A percentile compares a stretch with the other conserved stretches of the same genome.
Evolutionary conservation across 108 stramenopile species (phyloP).

Genomic region (Pseudonitzschia multiseries): DNA sequence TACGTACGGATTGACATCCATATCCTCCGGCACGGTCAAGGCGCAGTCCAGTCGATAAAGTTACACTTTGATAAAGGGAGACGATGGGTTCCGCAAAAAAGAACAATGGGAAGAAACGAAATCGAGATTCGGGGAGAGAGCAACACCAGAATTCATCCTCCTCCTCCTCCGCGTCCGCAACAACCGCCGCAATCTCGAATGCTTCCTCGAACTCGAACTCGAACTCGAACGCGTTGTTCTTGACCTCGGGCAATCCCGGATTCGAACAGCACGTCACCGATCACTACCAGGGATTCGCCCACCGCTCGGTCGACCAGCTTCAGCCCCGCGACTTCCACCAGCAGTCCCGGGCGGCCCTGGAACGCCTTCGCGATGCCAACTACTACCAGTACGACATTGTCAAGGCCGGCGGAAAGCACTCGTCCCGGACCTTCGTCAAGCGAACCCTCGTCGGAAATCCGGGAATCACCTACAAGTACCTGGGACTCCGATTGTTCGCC

Average conservation of each 20-base stretch:
- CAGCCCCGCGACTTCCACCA: constrained; percentile 32
- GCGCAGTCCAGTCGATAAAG: no score
- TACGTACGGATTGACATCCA: no score
- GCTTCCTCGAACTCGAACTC: neutral
- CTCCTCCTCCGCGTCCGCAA: no score
- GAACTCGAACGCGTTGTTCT: constrained; percentile 28
- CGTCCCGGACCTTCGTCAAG: constrained; percentile 74
- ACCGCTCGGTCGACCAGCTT: constrained; percentile 36
- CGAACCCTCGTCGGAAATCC: constrained; percentile 79
- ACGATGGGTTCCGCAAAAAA: neutral
- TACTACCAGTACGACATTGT: constrained; percentile 71
- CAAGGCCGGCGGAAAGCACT: constrained; percentile 79
- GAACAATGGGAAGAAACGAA: neutral
- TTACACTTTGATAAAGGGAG: no score
- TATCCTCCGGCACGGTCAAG: no score
- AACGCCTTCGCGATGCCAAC: constrained; percentile 47
- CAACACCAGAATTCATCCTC: neutral
- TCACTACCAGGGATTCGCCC: constrained; percentile 53
- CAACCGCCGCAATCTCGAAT: no score
- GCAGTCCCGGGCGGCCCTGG: constrained; percentile 39
- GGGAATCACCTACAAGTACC: constrained; percentile 92
- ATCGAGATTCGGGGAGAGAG: neutral
- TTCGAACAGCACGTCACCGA: constrained; percentile 46
- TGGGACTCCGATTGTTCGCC: constrained; percentile 87
- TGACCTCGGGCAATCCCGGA: constrained; percentile 44